A percentile compares a stretch with the other conserved stretches of the same genome.
These are phyloP conservation scores for Corymbia maculata DNA, from an alignment of 345 rosid species.

Conservation along the genomic window DNA sequence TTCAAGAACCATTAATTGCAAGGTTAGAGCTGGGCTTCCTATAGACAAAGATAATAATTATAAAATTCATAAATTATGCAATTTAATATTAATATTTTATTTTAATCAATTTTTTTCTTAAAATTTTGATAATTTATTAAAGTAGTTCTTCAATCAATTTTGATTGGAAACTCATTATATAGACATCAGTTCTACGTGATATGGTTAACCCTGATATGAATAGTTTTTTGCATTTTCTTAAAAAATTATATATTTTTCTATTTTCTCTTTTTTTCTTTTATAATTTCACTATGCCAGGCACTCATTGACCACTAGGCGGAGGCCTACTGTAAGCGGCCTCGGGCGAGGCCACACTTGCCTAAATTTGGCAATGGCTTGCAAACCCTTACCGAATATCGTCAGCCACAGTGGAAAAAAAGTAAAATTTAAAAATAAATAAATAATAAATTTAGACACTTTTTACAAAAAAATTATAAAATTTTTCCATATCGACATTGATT, in stretches of 20 bases:
- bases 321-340: too few relatives aligned
- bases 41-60: background rate
- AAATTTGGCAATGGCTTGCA: background rate
- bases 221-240: background rate
- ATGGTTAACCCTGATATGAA: accelerated
- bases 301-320: accelerated
- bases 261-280: background rate
- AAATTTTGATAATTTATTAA: background rate
- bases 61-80: too few relatives aligned
- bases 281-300: background rate
- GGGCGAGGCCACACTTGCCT: accelerated
- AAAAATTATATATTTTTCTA: background rate
- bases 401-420: background rate
- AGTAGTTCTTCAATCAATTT: background rate
- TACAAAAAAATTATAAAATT: background rate
- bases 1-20: background rate
- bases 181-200: accelerated
- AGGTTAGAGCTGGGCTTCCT: background rate
- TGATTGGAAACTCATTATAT: accelerated
- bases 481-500: too few relatives aligned
- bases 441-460: background rate
- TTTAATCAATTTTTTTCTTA: background rate
- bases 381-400: accelerated
- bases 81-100: accelerated
- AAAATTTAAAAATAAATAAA: background rate